Evolutionary conservation across 2,329 filamentous ascomycete genomes (phyloP), one percentile per base, ranked within the genome.

Genomic region (Cercospora sojina): DNA sequence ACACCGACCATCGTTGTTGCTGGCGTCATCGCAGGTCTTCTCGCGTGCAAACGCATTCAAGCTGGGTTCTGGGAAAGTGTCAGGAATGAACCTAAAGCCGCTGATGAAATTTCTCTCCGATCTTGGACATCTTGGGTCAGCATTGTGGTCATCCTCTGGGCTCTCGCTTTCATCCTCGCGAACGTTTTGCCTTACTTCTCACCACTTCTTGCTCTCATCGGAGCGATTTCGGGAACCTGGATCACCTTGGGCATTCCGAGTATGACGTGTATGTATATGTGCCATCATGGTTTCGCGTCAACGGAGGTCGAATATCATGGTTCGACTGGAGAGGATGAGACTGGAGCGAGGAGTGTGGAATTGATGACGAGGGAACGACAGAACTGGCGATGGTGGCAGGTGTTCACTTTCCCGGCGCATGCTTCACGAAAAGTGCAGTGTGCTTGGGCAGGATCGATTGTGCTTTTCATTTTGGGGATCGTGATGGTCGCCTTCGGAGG

Each of bases 1-100:
- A 82, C 90, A 4, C 89, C 89, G 6, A 91, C 90, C 2, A 91
- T 91, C 65, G 80, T 91, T 57, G 86, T 92, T 59, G 87, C 89
- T 0, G 90, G 89, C 62, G 88, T 91, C 6, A 89, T 92, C 69
- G 88, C 90, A 74, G 88, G 85, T 12, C 86, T 89, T 66, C 86
- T 91, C 1, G 87, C 87, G 2, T 83, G 83, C 63, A 90, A 90
- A 73, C 89, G 89, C 71, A 80, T 90, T 65, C 91, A 90, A 73
- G 79, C 58, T 3, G 65, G 63, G 38, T 67, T 32, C 58, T 65
- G 62, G 66, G 62, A 59, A 23, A 51, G 53, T 16, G 27, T 64
- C 12, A 32, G 35, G 3, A 58, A 64, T 3, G 62, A 64, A 32
- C 41, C 62, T 2, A 59, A 59, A 49, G 73, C 77, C 74, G 67